A percentile compares a stretch with the other conserved stretches of the same genome.
These are phyloP conservation scores for Nakataea oryzae DNA, from an alignment of 2,329 filamentous ascomycete species.

Conservation along the genomic window DNA sequence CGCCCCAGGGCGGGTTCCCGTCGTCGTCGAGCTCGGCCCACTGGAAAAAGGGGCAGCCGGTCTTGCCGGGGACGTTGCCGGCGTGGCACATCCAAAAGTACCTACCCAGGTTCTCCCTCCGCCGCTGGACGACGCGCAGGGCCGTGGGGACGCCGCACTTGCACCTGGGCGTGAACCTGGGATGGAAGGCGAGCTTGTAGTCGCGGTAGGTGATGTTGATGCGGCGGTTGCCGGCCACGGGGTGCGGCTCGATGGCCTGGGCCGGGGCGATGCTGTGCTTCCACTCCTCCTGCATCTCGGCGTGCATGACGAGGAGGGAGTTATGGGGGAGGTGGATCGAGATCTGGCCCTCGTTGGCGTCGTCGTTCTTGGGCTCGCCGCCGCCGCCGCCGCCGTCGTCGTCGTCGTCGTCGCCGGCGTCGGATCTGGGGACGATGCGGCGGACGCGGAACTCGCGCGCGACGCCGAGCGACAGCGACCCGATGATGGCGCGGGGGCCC, in stretches of 20 bases:
- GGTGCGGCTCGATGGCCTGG: constrained; percentile 71
- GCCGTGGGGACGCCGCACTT: constrained; percentile 58
- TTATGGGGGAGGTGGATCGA: constrained; percentile 92
- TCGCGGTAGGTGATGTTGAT: constrained; percentile 93
- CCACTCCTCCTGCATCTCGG: constrained; percentile 96
- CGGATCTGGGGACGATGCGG: constrained; percentile 50
- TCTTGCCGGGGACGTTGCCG: constrained; percentile 56
- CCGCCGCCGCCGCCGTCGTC: constrained; percentile 28
- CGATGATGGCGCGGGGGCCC: constrained; percentile 79
- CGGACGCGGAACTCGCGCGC: constrained; percentile 88
- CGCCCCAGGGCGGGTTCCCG: constrained; percentile 60
- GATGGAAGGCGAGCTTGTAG: constrained; percentile 70
- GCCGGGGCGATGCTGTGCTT: constrained; percentile 79
- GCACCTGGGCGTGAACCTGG: constrained; percentile 68
- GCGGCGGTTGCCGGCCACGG: constrained; percentile 64
- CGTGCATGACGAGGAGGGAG: constrained; percentile 89
- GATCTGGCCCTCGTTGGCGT: constrained; percentile 67
- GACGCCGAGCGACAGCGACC: constrained; percentile 81
- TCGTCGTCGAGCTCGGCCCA: constrained; percentile 86
- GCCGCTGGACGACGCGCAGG: constrained; percentile 70
- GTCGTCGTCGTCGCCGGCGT: constrained; percentile 23
- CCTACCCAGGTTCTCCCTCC: constrained; percentile 58
- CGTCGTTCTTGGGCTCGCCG: constrained; percentile 52
- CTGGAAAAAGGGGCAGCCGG: constrained; percentile 67
- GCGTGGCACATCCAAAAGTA: constrained; percentile 92